Evolutionary conservation across 495 filamentous ascomycete genomes (phyloP), one percentile per base, ranked within the genome.

Genomic region (Podospora anserina): DNA sequence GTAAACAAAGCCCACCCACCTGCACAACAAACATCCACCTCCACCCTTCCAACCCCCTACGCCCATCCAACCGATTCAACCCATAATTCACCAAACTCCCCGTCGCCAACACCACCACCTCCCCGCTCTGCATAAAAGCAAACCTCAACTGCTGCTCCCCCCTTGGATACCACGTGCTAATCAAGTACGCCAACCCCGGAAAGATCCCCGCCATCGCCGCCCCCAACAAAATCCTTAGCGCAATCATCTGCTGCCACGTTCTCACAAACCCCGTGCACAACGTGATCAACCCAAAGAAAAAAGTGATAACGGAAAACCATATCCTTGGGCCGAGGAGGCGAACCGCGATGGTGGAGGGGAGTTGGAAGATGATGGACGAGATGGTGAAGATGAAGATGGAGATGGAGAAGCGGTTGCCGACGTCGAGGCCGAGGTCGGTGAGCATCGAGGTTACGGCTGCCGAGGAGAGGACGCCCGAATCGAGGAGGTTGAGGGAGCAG

Each of bases 301-400:
- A 81, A 32, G 91, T 93, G 66, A 89, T 90, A 53, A 81, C 72
- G 4, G 86, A 77, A 71, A 93, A 92, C 88, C 86, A 92, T 56
- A 88, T 66, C 26, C 90, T 82, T 1, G 90, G 91, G 15, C 90
- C 90, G 60, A 90, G 79, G 6, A 87, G 82, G 39, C 91, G 83
- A 54, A 91, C 88, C 5, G 88, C 87, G 23, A 92, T 79, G 2
- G 90, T 93, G 32, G 87, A 88, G 0, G 91, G 91, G 18, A 94
- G 80, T 74, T 94, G 91, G 72, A 91, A 92, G 26, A 84, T 83
- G 58, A 94, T 90, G 74, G 87, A 89, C 15, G 89, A 83, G 67
- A 92, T 83, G 30, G 91, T 92, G 79, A 92, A 92, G 74, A 92
- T 91, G 77, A 94, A 90, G 64, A 94, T 93, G 28, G 88, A 83